Evolutionary conservation across 495 filamentous ascomycete genomes (phyloP).

Genomic region (Penicillium canescens): DNA sequence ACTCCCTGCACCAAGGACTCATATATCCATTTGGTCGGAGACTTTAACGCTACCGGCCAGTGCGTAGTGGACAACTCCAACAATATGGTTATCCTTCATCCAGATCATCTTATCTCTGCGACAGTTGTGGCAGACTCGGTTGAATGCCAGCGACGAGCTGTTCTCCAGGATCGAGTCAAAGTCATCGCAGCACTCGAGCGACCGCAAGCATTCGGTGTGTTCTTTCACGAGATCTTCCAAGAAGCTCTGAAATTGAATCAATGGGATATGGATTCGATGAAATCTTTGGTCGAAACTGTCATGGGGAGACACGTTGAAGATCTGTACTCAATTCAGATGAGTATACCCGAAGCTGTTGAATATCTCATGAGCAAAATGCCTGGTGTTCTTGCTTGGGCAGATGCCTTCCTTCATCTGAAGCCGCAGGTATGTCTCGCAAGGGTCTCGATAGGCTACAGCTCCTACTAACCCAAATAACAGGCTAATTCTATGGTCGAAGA

Average conservation of each 20-base stretch:
- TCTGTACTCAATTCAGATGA: constrained; percentile 79
- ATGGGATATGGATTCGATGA: constrained; percentile 72
- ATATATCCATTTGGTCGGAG: constrained; percentile 83
- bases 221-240: constrained; percentile 94
- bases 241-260: constrained; percentile 79
- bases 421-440: constrained; percentile 59
- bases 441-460: not conserved
- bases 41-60: constrained; percentile 63
- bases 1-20: constrained; percentile 71
- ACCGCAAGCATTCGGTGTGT: constrained; percentile 82
- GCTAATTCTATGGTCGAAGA: constrained; percentile 74
- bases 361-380: constrained; percentile 78
- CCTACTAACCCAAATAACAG: constrained; percentile 37
- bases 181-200: constrained; percentile 74
- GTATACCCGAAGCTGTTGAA: constrained; percentile 66
- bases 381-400: constrained; percentile 79
- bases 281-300: constrained; percentile 60
- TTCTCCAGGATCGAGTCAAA: constrained; percentile 92
- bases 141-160: constrained; percentile 81
- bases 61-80: constrained; percentile 74
- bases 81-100: constrained; percentile 90
- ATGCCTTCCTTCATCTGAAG: constrained; percentile 68
- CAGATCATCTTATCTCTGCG: constrained; percentile 91
- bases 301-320: constrained; percentile 76
- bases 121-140: constrained; percentile 94